phyloP scores from a whole-genome alignment of 345 rosid genomes.

The Lepidium africanum region DNA sequence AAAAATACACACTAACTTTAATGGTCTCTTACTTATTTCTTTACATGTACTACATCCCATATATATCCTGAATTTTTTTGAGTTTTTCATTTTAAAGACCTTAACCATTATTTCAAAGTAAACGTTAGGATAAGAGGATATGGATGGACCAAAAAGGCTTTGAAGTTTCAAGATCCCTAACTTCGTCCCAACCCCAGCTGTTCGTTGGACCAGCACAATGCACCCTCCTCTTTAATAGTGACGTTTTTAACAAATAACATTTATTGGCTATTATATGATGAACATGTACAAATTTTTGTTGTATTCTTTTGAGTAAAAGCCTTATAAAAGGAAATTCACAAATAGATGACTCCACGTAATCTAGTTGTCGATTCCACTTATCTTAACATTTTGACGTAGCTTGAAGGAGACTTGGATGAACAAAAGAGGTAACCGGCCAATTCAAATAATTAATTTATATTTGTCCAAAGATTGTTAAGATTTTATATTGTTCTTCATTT shows the following conservation, averaged over 20 bases:
- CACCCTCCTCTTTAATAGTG: not conserved
- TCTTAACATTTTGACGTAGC: not conserved
- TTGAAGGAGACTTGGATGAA: not conserved
- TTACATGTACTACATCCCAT: not conserved
- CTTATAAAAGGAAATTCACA: not conserved
- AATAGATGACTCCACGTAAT: conserved; percentile 8
- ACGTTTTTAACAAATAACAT: not conserved
- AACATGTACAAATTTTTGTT: not conserved
- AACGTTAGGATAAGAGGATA: not conserved
- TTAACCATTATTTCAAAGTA: not conserved
- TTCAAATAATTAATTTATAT: not conserved
- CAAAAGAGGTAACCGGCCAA: not conserved
- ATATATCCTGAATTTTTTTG: not conserved
- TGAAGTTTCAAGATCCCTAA: not conserved
- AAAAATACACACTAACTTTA: too few relatives aligned
- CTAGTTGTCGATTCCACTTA: conserved; percentile 1
- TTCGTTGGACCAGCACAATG: conserved; percentile 2
- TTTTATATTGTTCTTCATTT: not conserved
- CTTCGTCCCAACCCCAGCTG: conserved; percentile 1
- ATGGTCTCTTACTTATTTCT: too few relatives aligned
- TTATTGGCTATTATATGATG: not conserved
- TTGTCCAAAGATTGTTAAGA: not conserved
- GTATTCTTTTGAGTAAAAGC: not conserved
- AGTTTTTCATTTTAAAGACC: not conserved
- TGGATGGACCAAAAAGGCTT: not conserved